These are phyloP conservation scores for Syncephalastrum sp. DNA, from an alignment of 371 early-diverging fungal genomes.

Conservation along the genomic window DNA sequence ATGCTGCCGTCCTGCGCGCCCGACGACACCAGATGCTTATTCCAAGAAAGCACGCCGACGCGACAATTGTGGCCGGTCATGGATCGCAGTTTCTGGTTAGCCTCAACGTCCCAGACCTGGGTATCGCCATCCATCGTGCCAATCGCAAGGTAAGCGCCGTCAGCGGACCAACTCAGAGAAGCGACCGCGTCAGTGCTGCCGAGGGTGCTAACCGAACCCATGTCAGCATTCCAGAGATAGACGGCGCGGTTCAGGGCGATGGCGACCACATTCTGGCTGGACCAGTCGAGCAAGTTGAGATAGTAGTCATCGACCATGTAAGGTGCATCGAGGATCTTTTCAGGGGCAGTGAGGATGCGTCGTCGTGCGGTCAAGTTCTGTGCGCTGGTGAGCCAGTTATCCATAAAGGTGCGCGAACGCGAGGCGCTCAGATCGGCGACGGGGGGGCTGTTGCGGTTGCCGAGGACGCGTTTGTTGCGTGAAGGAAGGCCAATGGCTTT, in stretches of 20 bases:
- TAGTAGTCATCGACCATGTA: conserved; percentile 96
- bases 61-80: conserved; percentile 76
- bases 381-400: conserved; percentile 17
- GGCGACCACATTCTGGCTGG: conserved; percentile 74
- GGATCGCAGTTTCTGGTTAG: conserved; percentile 63
- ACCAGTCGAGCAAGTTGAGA: conserved; percentile 97
- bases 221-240: conserved; percentile 91
- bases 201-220: conserved; percentile 72
- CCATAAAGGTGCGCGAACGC: conserved; percentile 12
- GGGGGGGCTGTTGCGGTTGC: background rate
- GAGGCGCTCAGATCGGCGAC: conserved; percentile 9
- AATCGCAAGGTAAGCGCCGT: conserved; percentile 82
- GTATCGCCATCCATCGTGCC: conserved; percentile 84
- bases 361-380: conserved; percentile 46
- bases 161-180: conserved; percentile 76
- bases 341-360: conserved; percentile 67
- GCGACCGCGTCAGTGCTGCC: conserved; percentile 57
- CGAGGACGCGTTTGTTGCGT: conserved; percentile 64
- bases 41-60: conserved; percentile 89
- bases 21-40: conserved; percentile 77
- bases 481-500: conserved; percentile 80
- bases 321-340: conserved; percentile 88
- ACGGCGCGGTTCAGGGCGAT: conserved; percentile 88
- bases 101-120: conserved; percentile 86
- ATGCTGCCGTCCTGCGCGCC: conserved; percentile 92